Evolutionary conservation across 352 stramenopile species (phyloP).

Genomic region (Achlya hypogyna): DNA sequence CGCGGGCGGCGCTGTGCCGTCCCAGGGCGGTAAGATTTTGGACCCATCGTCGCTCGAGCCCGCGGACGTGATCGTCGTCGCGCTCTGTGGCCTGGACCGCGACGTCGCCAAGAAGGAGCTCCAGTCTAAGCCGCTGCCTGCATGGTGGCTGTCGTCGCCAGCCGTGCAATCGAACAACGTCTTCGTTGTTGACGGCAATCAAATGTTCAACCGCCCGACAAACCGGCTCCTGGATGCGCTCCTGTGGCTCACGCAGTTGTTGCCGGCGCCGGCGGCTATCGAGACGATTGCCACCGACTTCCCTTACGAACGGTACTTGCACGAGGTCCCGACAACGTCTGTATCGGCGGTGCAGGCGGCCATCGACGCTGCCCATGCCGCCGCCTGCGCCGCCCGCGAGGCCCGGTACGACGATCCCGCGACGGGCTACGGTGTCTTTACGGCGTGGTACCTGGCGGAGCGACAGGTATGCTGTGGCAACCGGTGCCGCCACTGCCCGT

Average conservation of each 20-base stretch:
- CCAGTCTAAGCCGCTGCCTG: constrained; percentile 7
- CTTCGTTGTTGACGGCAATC: constrained; percentile 50
- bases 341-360: constrained; percentile 20
- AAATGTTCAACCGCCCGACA: constrained; percentile 66
- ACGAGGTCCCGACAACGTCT: neutral
- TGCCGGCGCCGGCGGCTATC: constrained; percentile 23
- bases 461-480: constrained; percentile 85
- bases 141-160: constrained; percentile 24
- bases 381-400: constrained; percentile 55
- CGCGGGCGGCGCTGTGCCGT: constrained; percentile 28
- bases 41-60: constrained; percentile 22
- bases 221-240: constrained; percentile 40
- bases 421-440: constrained; percentile 86
- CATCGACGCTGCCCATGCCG: constrained; percentile 57
- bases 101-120: constrained; percentile 37
- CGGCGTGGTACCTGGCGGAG: constrained; percentile 52
- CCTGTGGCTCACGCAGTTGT: constrained; percentile 44
- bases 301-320: constrained; percentile 29
- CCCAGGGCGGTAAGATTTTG: constrained; percentile 20
- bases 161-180: constrained; percentile 24
- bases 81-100: constrained; percentile 45
- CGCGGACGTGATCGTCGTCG: constrained; percentile 47
- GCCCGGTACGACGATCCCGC: constrained; percentile 76
- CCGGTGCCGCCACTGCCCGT: constrained; percentile 86
- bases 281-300: constrained; percentile 21